Base-by-base conservation (phyloP, 495 filamentous ascomycete genomes). In the Aspergillus sclerotioniger region DNA sequence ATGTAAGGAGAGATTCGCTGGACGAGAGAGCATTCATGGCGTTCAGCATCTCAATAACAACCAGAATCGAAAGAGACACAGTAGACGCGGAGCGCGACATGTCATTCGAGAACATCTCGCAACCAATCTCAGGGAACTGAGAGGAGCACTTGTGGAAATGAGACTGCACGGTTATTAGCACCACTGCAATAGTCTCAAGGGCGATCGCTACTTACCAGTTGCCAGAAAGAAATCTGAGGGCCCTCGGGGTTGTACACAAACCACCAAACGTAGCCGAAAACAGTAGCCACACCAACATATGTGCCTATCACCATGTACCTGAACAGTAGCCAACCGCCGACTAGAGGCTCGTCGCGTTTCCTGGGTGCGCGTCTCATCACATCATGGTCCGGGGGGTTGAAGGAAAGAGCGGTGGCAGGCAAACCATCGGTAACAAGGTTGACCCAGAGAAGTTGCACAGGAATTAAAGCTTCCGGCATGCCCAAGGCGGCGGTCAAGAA, bases 41-140 rank as follows among this genome's bases (percentile, higher is more conserved):
- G 75, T 99, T 99, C 63, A 99, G 79, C 95, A 99, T 99, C 80
- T 99, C 95, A 68, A 99, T 98, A 59, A 96, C 91, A 29, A 99
- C 95, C 25, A 99, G 82, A 68, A 89, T 89, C 21, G 83, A 95
- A 35, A 99, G 84, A 16, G 91, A 96, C 31, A 98, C 84, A 6
- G 95, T 99, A n/a, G 93, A 97, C 4, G 91, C 95, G 19, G 92
- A 85, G 71, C 91, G 94, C 58, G 91, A 82, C 84, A 90, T 89
- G 60, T 94, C 86, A 65, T 96, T 90, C 50, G 80, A 70, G 77
- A 99, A 99, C 83, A 99, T 99, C 63, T 87, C 79, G 73, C 95
- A 99, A 51, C 92, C 93, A 69, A 97, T 90, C 63, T 93, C 87
- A 1, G 93, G 85, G 77, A 97, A 98, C 59, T 89, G 79, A 12